Evolutionary conservation across 108 stramenopile genomes (phyloP), one percentile per base, ranked within the genome.

Genomic region (Aurantiochytrium sp.): DNA sequence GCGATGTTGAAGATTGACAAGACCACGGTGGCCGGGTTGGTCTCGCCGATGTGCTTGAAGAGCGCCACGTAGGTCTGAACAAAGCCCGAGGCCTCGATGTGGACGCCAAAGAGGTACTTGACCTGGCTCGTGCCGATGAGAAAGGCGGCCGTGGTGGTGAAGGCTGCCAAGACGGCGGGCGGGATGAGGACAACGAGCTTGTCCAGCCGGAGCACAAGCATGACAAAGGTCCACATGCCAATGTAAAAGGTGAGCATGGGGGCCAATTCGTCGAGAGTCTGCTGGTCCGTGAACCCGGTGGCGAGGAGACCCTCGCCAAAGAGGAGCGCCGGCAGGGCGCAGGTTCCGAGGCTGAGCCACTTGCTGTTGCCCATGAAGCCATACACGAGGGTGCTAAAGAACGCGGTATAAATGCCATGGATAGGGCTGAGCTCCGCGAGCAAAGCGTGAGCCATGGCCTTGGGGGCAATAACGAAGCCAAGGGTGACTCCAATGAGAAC

Each of bases 361-460:
- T 81, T 48, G 73, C 73, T 48, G 73, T 41, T 81, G n/a, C 73
- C 73, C 73, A 81, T 81, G 42, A 48, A 41, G 27, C 73, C 73
- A 24, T 81, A 81, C 21, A 81, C 73, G n/a, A 81, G 45, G 17
- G 42, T 81, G 24, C 73, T 48, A 42, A 81, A 48, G 3, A 81
- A 81, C 19, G 73, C 73, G 1, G 73, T 81, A 3, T 81, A 81
- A 24, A 81, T 81, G 1, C 73, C 73, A 12, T 48, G 39, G 42
- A 48, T 81, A 24, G 42, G 39, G 42, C 42, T 41, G 19, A 81
- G 42, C 42, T 81, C 73, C 19, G 73, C 73, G 8, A 81, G 45
- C 39, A 81, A 24, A 12, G 42, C 73, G 24, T 81, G 73, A 6
- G 42, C 73, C 39, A 81, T 41, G 27, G 73, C 73, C 39, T 81